A percentile compares a stretch with the other conserved stretches of the same genome.
Conservation (phyloP, 2,329 filamentous ascomycete species). For the Colletotrichum musae region DNA sequence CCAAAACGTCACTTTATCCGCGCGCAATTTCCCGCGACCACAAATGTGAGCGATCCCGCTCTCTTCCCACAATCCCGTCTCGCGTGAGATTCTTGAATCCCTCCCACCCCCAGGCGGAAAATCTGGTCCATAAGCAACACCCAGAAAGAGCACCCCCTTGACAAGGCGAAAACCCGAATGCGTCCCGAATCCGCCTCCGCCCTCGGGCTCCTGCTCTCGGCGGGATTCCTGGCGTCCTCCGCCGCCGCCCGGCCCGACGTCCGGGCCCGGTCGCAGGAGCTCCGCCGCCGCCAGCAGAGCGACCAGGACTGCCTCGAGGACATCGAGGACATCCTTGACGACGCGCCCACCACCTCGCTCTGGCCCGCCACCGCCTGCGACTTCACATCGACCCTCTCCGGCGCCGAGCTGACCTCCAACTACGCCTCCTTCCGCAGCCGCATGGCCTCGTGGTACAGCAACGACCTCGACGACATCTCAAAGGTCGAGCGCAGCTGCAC, state of each 20-base stretch:
- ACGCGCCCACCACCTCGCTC: slow-evolving; percentile 26
- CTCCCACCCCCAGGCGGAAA: not conserved
- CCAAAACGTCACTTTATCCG: too few species aligned
- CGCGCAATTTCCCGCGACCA: not conserved
- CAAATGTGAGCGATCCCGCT: slow-evolving; percentile 27
- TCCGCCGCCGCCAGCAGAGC: slow-evolving; percentile 32
- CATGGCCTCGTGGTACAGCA: slow-evolving; percentile 36
- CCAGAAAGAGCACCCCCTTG: not conserved
- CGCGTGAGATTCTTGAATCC: slow-evolving; percentile 6
- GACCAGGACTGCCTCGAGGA: slow-evolving; percentile 26
- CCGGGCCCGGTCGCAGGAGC: slow-evolving; percentile 19
- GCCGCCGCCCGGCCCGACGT: slow-evolving; percentile 30
- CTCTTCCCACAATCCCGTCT: not conserved
- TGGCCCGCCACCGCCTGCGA: slow-evolving; percentile 36
- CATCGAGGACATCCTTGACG: slow-evolving; percentile 29
- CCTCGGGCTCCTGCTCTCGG: slow-evolving; percentile 16
- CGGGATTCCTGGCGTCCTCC: slow-evolving; percentile 4
- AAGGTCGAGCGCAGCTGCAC: slow-evolving; percentile 37
- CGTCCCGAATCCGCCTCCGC: slow-evolving; percentile 22
- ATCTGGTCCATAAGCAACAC: not conserved
- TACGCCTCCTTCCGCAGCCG: slow-evolving; percentile 28
- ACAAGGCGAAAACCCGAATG: slow-evolving; percentile 6
- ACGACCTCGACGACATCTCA: slow-evolving; percentile 35
- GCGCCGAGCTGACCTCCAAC: slow-evolving; percentile 25
- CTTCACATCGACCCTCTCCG: slow-evolving; percentile 36